Percentiles rank a stretch among this genome's conserved stretches.
phyloP scores from a whole-genome alignment of 192 early-diverging fungal genomes.

The Backusella tarrabulga region DNA sequence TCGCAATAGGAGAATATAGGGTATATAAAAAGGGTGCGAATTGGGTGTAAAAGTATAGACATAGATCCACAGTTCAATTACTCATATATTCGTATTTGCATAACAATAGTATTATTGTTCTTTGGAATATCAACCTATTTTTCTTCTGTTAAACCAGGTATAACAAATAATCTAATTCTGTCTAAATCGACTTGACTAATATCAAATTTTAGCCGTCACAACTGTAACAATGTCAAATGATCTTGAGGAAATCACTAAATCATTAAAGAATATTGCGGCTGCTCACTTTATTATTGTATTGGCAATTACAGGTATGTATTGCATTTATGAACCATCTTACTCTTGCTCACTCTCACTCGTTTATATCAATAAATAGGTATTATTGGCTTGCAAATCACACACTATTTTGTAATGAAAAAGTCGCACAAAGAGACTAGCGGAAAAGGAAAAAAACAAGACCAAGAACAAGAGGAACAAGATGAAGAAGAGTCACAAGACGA shows the following conservation, averaged over 20 bases:
- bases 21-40: not conserved
- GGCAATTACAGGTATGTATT: constrained; percentile 23
- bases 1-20: not conserved
- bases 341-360: not conserved
- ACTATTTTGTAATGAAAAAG: constrained; percentile 14
- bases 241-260: constrained; percentile 6
- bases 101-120: constrained; percentile 8
- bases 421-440: constrained; percentile 2
- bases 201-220: constrained; percentile 1
- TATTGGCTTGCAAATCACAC: constrained; percentile 18
- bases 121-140: constrained; percentile 20
- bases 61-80: not conserved
- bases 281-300: constrained; percentile 30
- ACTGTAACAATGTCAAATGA: constrained; percentile 13
- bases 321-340: not conserved
- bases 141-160: constrained; percentile 18
- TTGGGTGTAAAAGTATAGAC: not conserved
- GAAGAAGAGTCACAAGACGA: not conserved
- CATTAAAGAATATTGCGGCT: constrained; percentile 26
- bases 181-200: constrained; percentile 3
- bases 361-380: constrained; percentile 13
- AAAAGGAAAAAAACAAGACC: not conserved
- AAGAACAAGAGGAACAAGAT: constrained; percentile 8
- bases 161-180: not conserved
- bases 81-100: not conserved